phyloP scores from a whole-genome alignment of 2,329 filamentous ascomycete species.

The Aspergillus pseudoglaucus region DNA sequence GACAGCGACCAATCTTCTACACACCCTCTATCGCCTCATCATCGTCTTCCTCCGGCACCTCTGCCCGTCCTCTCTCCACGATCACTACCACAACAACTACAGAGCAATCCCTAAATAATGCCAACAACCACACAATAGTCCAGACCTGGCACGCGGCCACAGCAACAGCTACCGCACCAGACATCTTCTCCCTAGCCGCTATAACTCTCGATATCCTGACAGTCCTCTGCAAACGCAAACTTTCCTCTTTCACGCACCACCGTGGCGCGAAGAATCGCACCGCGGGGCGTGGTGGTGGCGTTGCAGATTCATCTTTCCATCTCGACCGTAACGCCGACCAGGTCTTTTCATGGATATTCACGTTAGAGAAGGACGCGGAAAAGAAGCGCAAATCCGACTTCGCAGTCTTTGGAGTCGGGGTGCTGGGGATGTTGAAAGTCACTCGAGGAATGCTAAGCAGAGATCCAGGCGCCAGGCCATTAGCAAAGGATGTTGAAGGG shows the following conservation, averaged over 20 bases:
- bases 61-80: slow-evolving; percentile 9
- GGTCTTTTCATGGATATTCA: slow-evolving; percentile 50
- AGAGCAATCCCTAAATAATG: slow-evolving; percentile 21
- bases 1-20: slow-evolving; percentile 22
- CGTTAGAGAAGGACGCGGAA: slow-evolving; percentile 43
- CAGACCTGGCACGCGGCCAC: slow-evolving; percentile 35
- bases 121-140: slow-evolving; percentile 25
- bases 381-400: slow-evolving; percentile 36
- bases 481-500: slow-evolving; percentile 24
- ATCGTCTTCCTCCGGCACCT: slow-evolving; percentile 17
- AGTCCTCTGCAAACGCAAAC: slow-evolving; percentile 51
- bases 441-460: slow-evolving; percentile 32
- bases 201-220: slow-evolving; percentile 55
- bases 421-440: slow-evolving; percentile 29
- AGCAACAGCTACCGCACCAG: slow-evolving; percentile 35
- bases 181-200: slow-evolving; percentile 55
- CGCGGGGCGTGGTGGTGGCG: slow-evolving; percentile 41
- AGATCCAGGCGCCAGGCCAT: slow-evolving; percentile 26
- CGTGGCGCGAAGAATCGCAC: slow-evolving; percentile 48
- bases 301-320: slow-evolving; percentile 54
- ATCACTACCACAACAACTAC: slow-evolving; percentile 11
- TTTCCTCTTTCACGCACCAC: slow-evolving; percentile 50
- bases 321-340: slow-evolving; percentile 46
- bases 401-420: slow-evolving; percentile 23
- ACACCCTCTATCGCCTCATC: slow-evolving; percentile 28